phyloP scores from a whole-genome alignment of 106 monocot species.

The Gastrodia elata region DNA sequence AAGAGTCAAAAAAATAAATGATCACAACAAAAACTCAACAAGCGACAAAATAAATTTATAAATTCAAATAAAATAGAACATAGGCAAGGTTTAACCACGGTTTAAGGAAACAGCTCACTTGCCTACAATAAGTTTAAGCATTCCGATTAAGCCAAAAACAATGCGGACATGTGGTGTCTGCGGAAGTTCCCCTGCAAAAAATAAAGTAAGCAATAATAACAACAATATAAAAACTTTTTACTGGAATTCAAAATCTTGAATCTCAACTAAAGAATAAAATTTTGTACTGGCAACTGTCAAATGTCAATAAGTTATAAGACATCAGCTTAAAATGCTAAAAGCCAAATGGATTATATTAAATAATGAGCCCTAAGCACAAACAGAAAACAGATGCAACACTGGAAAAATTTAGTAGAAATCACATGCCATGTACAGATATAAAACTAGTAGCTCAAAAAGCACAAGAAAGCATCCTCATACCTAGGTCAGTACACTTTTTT shows the following conservation, averaged over 20 bases:
- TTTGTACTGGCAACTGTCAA: background rate
- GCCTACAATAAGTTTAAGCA: slow-evolving; percentile 81
- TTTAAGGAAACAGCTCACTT: slow-evolving; percentile 15
- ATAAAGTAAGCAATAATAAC: background rate
- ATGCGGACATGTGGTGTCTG: slow-evolving; percentile 49
- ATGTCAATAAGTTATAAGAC: background rate
- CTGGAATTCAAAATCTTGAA: background rate
- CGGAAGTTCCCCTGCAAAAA: slow-evolving; percentile 52
- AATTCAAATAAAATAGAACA: background rate
- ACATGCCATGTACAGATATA: background rate
- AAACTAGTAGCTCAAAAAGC: too few species aligned
- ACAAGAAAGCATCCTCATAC: too few species aligned
- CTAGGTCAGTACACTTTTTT: too few species aligned
- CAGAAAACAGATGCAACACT: background rate
- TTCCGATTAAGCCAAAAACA: slow-evolving; percentile 74
- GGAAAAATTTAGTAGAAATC: background rate
- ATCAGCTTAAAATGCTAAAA: background rate
- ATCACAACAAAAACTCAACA: background rate
- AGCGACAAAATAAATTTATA: background rate
- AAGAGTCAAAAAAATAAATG: background rate
- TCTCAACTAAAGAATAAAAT: background rate
- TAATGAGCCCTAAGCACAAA: background rate
- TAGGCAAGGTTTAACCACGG: background rate
- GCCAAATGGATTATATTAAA: background rate
- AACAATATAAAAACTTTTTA: background rate